Evolutionary conservation across 2,329 filamentous ascomycete genomes (phyloP), one percentile per base, ranked within the genome.

Genomic region (Claviceps maximensis): DNA sequence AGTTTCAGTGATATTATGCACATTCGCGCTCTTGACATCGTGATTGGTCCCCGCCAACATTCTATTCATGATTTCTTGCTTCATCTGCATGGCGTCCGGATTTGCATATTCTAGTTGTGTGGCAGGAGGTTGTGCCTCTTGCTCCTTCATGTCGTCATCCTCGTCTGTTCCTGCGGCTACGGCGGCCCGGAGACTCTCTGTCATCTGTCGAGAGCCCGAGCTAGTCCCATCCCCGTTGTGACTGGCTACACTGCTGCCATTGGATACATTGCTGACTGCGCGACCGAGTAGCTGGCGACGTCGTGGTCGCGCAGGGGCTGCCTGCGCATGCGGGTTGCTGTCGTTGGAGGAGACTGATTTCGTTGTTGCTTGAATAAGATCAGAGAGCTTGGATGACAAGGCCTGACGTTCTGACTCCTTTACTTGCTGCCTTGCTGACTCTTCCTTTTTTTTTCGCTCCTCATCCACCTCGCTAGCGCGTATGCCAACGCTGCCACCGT

Each of bases 211-310:
- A 42, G 52, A 40, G 4, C 50, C 49, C 0, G 69, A 69, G 23
- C 58, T 55, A 44, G 53, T 52, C 1, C 57, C 60, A 45, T 52
- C 51, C 4, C 59, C 61, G 47, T 55, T 48, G 13, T 67, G 68
- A 52, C 75, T 74, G 46, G 65, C 69, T n/a, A 61, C 62, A 51
- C 67, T 74, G 51, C 76, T 79, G 5, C 69, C 69, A 1, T 73
- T 73, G 2, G 78, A 82, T 2, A 71, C 72, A 59, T 81, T 82
- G 65, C 78, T 81, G 29, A 77, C 65, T 3, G 77, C 80, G 12
- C 80, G 75, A 5, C 80, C 80, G 3, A 83, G 67, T 53, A 83
- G 75, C 52, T 74, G 70, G 12, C 77, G 74, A 50, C 72, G 69
- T 1, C 71, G 58, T 52, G 66, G 59, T 19, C 63, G 57, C 51